Percentiles rank a stretch among this genome's conserved stretches.
Conservation (phyloP, 345 rosid species). For the Melaleuca quinquenervia region DNA sequence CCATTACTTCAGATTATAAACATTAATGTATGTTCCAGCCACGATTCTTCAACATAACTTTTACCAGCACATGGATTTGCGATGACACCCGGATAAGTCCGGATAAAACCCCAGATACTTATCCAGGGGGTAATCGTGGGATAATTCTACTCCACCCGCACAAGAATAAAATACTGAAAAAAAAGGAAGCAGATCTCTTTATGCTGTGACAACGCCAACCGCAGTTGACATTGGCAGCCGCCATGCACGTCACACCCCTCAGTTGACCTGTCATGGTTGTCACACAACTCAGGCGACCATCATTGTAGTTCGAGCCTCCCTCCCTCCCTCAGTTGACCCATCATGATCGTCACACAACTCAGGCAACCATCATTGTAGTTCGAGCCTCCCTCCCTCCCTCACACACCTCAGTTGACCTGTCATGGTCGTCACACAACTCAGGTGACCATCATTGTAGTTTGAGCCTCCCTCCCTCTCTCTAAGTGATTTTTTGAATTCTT, state of each 20-base stretch:
- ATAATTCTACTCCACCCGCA: not conserved
- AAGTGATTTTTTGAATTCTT: not conserved
- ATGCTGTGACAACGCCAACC: not conserved
- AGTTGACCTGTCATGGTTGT: not conserved
- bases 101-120: not conserved
- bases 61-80: not conserved
- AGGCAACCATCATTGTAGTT: too few species aligned
- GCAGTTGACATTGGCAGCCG: not conserved
- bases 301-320: not conserved
- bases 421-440: too few species aligned
- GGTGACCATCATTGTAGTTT: too few species aligned
- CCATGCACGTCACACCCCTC: not conserved
- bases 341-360: too few species aligned
- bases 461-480: too few species aligned
- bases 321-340: not conserved
- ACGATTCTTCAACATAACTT: not conserved
- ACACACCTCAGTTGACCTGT: too few species aligned
- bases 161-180: not conserved
- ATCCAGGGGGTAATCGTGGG: not conserved
- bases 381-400: too few species aligned
- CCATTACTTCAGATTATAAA: not conserved
- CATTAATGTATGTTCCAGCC: not conserved
- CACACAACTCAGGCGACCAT: not conserved
- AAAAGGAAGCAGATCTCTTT: not conserved
- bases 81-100: not conserved